Conservation (phyloP, 805 yeast species). For the Kodamaea lidongshanica region DNA sequence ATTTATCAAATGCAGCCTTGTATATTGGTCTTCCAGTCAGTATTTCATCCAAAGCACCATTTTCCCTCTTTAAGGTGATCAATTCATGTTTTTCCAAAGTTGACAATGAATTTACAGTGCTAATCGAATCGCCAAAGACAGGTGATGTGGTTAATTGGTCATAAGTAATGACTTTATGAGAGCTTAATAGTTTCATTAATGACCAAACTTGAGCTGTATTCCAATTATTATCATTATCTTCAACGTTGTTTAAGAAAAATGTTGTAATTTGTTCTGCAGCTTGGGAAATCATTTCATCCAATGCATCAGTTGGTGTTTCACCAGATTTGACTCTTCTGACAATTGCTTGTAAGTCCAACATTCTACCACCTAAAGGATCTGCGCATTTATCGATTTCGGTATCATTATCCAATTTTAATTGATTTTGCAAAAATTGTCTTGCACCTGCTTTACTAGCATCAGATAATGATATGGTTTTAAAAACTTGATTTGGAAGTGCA, state of each 20-base stretch:
- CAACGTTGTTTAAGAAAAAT: slow-evolving; percentile 45
- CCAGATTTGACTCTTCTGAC: slow-evolving; percentile 85
- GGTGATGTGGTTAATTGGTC: slow-evolving; percentile 52
- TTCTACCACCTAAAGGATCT: slow-evolving; percentile 86
- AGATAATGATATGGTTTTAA: slow-evolving; percentile 64
- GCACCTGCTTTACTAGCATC: slow-evolving; percentile 79
- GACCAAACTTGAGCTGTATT: slow-evolving; percentile 85
- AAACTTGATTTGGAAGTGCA: slow-evolving; percentile 81
- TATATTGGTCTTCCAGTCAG: slow-evolving; percentile 80
- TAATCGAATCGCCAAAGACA: slow-evolving; percentile 51
- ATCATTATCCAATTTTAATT: slow-evolving; percentile 32
- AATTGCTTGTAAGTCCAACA: slow-evolving; percentile 88
- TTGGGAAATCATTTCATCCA: slow-evolving; percentile 73
- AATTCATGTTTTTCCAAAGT: slow-evolving; percentile 77
- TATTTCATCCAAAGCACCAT: slow-evolving; percentile 65
- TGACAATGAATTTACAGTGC: slow-evolving; percentile 42
- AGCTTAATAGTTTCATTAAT: slow-evolving; percentile 58
- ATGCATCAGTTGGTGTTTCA: slow-evolving; percentile 71
- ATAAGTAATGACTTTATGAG: slow-evolving; percentile 39
- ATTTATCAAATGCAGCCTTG: slow-evolving; percentile 67
- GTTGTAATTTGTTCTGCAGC: slow-evolving; percentile 86
- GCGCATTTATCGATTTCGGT: slow-evolving; percentile 50
- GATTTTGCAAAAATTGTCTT: slow-evolving; percentile 57
- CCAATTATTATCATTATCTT: slow-evolving; percentile 42
- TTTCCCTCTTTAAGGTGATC: slow-evolving; percentile 62